A percentile compares a stretch with the other conserved stretches of the same genome.
Conservation (phyloP, 2,329 filamentous ascomycete species). For the Fusarium newnesense region DNA sequence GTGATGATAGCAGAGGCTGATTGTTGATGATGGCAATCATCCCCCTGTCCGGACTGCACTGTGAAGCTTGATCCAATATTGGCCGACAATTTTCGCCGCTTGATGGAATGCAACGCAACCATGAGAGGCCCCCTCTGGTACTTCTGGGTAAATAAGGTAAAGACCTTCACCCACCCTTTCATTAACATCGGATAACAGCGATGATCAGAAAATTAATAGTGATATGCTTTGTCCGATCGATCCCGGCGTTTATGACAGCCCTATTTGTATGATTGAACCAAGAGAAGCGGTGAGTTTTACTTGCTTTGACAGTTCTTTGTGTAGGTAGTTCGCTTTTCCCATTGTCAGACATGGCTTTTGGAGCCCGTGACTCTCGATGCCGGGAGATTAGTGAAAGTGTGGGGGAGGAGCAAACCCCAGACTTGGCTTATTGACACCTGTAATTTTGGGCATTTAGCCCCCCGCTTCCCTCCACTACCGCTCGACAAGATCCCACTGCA, state of each 20-base stretch:
- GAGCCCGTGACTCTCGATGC: conserved; percentile 10
- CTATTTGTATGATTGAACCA: neutral
- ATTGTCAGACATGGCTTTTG: conserved; percentile 15
- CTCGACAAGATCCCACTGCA: conserved; percentile 23
- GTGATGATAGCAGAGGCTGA: conserved; percentile 8
- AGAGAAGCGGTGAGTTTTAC: conserved; percentile 32
- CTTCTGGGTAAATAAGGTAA: conserved; percentile 25
- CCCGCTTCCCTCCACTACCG: neutral
- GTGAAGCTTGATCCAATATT: conserved; percentile 3
- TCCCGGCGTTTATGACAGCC: neutral
- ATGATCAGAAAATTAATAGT: conserved; percentile 12
- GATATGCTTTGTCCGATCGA: conserved; percentile 10
- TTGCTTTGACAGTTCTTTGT: neutral
- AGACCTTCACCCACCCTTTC: conserved; percentile 27
- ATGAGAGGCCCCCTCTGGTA: neutral
- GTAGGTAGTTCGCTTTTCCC: neutral
- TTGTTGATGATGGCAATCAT: conserved; percentile 1
- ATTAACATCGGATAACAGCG: conserved; percentile 13
- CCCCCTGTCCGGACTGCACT: conserved; percentile 15
- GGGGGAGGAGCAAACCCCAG: conserved; percentile 30
- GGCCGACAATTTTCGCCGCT: conserved; percentile 2
- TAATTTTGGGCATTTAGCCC: conserved; percentile 2
- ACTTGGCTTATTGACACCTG: conserved; percentile 21
- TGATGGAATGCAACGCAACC: conserved; percentile 30
- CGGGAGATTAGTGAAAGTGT: conserved; percentile 18